Conservation (phyloP, 2,329 filamentous ascomycete species). For the Fusarium vanettenii region DNA sequence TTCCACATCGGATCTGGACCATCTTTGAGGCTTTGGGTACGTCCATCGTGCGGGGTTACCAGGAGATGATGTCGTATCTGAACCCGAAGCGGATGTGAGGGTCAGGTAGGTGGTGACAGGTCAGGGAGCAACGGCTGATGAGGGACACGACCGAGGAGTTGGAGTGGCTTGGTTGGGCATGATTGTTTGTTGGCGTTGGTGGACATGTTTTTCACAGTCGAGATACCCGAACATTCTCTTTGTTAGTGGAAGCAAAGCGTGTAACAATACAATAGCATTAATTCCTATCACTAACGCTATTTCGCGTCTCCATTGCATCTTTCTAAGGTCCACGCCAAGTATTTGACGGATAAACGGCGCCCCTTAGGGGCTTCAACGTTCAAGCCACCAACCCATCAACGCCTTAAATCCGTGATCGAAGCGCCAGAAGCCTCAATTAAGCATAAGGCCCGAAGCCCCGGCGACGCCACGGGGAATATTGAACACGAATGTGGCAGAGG, state of each 20-base stretch:
- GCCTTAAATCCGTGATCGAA: neutral
- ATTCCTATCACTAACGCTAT: neutral
- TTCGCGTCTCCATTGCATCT: neutral
- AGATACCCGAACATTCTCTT: neutral
- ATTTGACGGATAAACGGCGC: neutral
- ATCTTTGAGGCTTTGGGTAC: constrained; percentile 47
- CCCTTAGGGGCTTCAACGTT: neutral
- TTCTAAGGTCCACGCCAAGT: neutral
- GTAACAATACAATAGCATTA: neutral
- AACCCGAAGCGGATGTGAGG: constrained; percentile 50
- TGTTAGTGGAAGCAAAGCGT: neutral
- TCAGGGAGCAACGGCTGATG: neutral
- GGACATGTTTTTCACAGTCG: neutral
- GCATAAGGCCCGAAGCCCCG: neutral
- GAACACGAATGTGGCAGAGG: neutral
- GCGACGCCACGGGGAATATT: neutral
- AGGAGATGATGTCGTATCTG: constrained; percentile 52
- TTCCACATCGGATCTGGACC: constrained; percentile 49
- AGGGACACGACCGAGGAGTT: neutral
- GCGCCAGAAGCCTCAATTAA: neutral
- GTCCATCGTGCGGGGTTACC: constrained; percentile 45
- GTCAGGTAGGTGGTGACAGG: neutral
- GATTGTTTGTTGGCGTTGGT: neutral
- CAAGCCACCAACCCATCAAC: neutral
- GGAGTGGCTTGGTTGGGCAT: neutral